Conservation (phyloP, 73 alveolate species). For the Paramecium tetraurelia region DNA sequence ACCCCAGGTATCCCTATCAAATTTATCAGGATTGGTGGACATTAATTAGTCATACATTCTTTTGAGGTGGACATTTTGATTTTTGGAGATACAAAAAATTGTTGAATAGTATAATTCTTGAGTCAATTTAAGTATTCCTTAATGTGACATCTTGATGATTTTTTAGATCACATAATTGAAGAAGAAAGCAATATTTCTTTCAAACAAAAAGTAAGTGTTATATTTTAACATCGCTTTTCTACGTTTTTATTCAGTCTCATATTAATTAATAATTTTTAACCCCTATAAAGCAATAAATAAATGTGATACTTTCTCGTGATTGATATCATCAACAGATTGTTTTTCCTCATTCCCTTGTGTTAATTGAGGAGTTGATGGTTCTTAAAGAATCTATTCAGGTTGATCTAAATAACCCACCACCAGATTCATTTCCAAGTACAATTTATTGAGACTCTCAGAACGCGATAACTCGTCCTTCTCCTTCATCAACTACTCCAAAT, state of each 20-base stretch:
- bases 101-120: slow-evolving; percentile 48
- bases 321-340: slow-evolving; percentile 6
- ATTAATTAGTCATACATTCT: slow-evolving; percentile 56
- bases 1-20: slow-evolving; percentile 52
- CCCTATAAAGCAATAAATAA: not conserved
- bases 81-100: slow-evolving; percentile 55
- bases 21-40: slow-evolving; percentile 45
- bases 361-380: not conserved
- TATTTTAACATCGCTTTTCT: slow-evolving; percentile 60
- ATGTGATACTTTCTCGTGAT: slow-evolving; percentile 22
- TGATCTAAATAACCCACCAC: slow-evolving; percentile 59
- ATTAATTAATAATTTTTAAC: slow-evolving; percentile 24
- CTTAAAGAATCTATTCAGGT: slow-evolving; percentile 20
- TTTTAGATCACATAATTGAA: slow-evolving; percentile 56
- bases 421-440: slow-evolving; percentile 40
- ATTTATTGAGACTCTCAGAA: slow-evolving; percentile 33
- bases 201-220: slow-evolving; percentile 53
- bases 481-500: slow-evolving; percentile 37
- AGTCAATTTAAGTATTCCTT: slow-evolving; percentile 16
- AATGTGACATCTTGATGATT: slow-evolving; percentile 40
- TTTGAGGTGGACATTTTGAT: slow-evolving; percentile 52
- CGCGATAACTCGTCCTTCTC: slow-evolving; percentile 13
- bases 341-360: not conserved
- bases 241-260: slow-evolving; percentile 56
- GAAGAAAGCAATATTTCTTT: slow-evolving; percentile 62